Evolutionary conservation across 495 filamentous ascomycete genomes (phyloP), one percentile per base, ranked within the genome.

Genomic region (Aspergillus kassunensis): DNA sequence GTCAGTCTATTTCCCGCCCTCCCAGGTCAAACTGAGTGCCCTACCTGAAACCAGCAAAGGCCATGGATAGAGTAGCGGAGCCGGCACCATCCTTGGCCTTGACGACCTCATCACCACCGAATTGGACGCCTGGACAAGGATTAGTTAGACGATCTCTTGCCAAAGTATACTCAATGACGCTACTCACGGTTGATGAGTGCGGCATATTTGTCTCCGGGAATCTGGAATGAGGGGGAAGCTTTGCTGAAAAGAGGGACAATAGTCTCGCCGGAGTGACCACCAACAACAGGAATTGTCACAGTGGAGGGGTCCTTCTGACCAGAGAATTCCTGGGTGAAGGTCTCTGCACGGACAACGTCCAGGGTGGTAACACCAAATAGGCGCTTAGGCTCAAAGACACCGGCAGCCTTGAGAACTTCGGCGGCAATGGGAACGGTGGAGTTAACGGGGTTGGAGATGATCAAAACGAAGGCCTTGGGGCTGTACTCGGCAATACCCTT

Each of bases 391-490:
- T 98, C 84, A 77, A 97, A 97, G 60, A 95, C 90, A 54, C 85
- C 85, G 69, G 91, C 89, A 53, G 78, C 78, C 82, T 96, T 97
- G 68, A 98, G 84, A 47, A 95, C 83, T 77, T 98, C 93, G 46
- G 93, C 93, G 37, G 95, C 89, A 68, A 98, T 96, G 44, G 95
- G 93, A 51, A 98, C 95, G 30, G 95, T 98, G 19, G 89, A 95
- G 87, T 98, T 98, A 71, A 98, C 93, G 29, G 93, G 93, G 80
- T 98, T 98, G 56, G 93, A 97, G 73, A 98, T 98, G 77, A 98
- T 83, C 42, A 97, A 82, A 66, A 91, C 81, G 72, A 85, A 97
- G 31, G 93, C 93, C 62, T 95, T 92, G 59, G 93, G 93, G 66
- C 82, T 82, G 61, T 83, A 79, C 66, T 97, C 84, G 53, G 93